Conservation (phyloP, 768 basidiomycete species). For the Boletus subcaerulescens region DNA sequence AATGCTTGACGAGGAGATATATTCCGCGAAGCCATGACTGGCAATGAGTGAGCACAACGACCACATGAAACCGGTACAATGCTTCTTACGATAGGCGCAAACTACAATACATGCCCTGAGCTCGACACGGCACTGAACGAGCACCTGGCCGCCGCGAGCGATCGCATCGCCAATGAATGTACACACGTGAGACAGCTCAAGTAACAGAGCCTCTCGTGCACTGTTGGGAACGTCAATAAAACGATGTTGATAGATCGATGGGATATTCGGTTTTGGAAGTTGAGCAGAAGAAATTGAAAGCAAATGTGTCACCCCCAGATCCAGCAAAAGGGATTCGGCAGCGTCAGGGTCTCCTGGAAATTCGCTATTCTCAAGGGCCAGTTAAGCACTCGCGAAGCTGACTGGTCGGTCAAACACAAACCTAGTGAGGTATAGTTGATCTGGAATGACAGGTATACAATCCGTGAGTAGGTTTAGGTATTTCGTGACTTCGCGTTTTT, state of each 20-base stretch:
- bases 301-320: conserved; percentile 52
- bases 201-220: conserved; percentile 40
- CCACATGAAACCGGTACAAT: not conserved
- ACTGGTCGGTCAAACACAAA: conserved; percentile 10
- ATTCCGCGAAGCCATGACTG: conserved; percentile 48
- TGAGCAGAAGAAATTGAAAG: conserved; percentile 55
- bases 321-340: conserved; percentile 47
- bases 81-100: conserved; percentile 49
- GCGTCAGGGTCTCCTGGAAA: conserved; percentile 54
- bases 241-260: conserved; percentile 34
- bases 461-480: conserved; percentile 53
- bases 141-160: conserved; percentile 41
- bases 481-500: conserved; percentile 49
- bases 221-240: conserved; percentile 43
- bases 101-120: conserved; percentile 50
- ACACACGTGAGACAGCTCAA: conserved; percentile 46
- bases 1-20: conserved; percentile 40
- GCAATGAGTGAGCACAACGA: not conserved
- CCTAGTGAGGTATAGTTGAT: conserved; percentile 54
- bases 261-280: conserved; percentile 32
- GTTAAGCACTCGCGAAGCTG: not conserved
- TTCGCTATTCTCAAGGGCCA: conserved; percentile 36
- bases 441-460: conserved; percentile 48
- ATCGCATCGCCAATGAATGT: conserved; percentile 45
- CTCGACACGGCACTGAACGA: conserved; percentile 55